Conservation (phyloP, 2,329 filamentous ascomycete species). For the Plectosphaerella cucumerina region DNA sequence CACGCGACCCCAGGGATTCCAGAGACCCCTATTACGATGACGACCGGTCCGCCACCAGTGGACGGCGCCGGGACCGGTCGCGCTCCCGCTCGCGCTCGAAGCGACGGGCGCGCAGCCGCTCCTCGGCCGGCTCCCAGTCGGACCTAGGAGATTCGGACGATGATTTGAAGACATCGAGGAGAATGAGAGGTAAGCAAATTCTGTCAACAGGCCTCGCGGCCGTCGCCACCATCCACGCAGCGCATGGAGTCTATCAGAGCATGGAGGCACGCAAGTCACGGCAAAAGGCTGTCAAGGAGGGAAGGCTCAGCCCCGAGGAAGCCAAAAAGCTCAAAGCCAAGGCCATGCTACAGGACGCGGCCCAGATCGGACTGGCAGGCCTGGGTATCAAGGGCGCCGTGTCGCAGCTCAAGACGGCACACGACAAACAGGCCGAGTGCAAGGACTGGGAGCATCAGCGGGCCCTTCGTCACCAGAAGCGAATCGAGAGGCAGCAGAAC, state of each 20-base stretch:
- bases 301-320: slow-evolving; percentile 44
- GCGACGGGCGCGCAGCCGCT: slow-evolving; percentile 33
- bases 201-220: slow-evolving; percentile 52
- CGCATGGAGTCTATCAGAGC: slow-evolving; percentile 54
- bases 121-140: slow-evolving; percentile 46
- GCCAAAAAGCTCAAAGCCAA: slow-evolving; percentile 55
- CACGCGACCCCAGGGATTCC: slow-evolving; percentile 1
- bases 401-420: slow-evolving; percentile 52
- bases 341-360: slow-evolving; percentile 53
- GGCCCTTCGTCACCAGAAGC: slow-evolving; percentile 42
- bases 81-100: slow-evolving; percentile 14
- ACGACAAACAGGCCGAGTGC: slow-evolving; percentile 43
- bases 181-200: slow-evolving; percentile 60
- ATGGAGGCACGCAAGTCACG: slow-evolving; percentile 52
- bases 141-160: slow-evolving; percentile 56
- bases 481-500: slow-evolving; percentile 31
- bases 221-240: slow-evolving; percentile 57
- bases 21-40: slow-evolving; percentile 41
- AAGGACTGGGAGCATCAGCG: slow-evolving; percentile 46
- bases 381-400: slow-evolving; percentile 54
- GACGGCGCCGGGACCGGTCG: slow-evolving; percentile 28
- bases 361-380: slow-evolving; percentile 54
- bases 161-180: slow-evolving; percentile 49
- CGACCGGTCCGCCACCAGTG: slow-evolving; percentile 36
- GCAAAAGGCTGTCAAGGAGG: slow-evolving; percentile 50